Conservation (phyloP, 2,329 filamentous ascomycete genomes). For the Bimuria novae-zelandiae region DNA sequence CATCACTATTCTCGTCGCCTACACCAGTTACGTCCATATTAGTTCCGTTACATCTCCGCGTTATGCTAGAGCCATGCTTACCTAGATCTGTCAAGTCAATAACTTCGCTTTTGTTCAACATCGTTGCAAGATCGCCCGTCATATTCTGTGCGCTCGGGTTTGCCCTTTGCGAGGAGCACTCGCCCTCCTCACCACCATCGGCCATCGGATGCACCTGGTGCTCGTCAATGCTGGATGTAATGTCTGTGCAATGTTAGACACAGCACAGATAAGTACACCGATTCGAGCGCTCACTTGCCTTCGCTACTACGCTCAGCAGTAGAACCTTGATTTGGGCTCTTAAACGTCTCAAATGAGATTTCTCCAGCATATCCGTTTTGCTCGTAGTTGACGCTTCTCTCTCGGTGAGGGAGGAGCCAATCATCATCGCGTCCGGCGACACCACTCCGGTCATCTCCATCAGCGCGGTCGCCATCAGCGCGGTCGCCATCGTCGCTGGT, state of each 20-base stretch:
- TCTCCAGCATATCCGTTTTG: background rate
- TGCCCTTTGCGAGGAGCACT: background rate
- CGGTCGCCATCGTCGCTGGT: background rate
- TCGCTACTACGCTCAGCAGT: constrained; percentile 12
- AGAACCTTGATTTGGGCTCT: background rate
- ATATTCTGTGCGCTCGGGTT: background rate
- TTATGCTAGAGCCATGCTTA: background rate
- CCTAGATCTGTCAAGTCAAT: background rate
- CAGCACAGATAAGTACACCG: constrained; percentile 8
- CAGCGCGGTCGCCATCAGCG: too few species aligned
- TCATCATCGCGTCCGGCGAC: background rate
- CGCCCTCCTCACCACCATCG: background rate
- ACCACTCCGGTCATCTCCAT: background rate
- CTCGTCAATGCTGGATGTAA: constrained; percentile 11
- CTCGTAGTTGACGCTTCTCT: background rate
- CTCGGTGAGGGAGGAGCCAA: background rate
- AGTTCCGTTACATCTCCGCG: background rate
- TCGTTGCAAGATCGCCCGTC: background rate
- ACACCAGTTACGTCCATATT: background rate
- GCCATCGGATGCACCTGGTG: background rate
- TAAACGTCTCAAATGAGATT: background rate
- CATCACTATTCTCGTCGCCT: background rate
- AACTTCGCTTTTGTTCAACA: background rate
- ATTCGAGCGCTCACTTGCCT: constrained; percentile 13
- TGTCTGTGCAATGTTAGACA: constrained; percentile 18